Base-by-base conservation (phyloP, 1,139 yeast genomes). In the Diutina sp. region DNA sequence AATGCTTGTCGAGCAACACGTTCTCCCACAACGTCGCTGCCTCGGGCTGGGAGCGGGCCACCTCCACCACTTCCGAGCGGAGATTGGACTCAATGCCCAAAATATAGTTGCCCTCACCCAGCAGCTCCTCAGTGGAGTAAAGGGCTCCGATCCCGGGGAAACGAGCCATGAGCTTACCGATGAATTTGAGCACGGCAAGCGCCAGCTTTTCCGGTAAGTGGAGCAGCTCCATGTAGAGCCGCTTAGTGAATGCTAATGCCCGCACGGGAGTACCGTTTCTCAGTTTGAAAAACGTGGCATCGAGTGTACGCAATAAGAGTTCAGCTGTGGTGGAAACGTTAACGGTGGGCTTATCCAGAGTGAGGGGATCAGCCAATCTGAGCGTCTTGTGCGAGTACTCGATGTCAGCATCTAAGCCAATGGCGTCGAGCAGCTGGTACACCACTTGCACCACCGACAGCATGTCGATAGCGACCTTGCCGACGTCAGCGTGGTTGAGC, bases 21-120 rank as follows among this genome's bases (percentile, higher is more conserved):
- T 84, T 82, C 66, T 93, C 98, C 96, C 97, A 93, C 55, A 91
- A 72, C 0, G 90, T 86, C 1, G 97, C 95, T 14, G 95, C 95
- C 55, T 85, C 91, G 3, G 96, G 80, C 65, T 91, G 90, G 62
- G 87, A 75, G 68, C 95, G 82, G 55, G 82, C 85, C 6, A 76
- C 74, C 57, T 72, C 77, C 56, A 69, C 63, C 52, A 66, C 67
- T 53, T 79, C 79, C 35, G 82, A 78, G 18, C 53, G 35, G 21
- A 50, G 28, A 8, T 32, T 14, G 21, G 53, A 29, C 56, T 85
- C 90, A 62, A 85, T 76, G 45, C 84, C 82, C 65, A 86, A 85
- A 6, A 77, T 74, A 57, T 97, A 97, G 60, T 85, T 81, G 16
- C 88, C 88, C 58, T 75, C 79, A 16, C 79, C 79, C 57, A 70